Evolutionary conservation across 176 grass and related monocot species (phyloP), one percentile per base, ranked within the genome.

Genomic region (Zea luxurians): DNA sequence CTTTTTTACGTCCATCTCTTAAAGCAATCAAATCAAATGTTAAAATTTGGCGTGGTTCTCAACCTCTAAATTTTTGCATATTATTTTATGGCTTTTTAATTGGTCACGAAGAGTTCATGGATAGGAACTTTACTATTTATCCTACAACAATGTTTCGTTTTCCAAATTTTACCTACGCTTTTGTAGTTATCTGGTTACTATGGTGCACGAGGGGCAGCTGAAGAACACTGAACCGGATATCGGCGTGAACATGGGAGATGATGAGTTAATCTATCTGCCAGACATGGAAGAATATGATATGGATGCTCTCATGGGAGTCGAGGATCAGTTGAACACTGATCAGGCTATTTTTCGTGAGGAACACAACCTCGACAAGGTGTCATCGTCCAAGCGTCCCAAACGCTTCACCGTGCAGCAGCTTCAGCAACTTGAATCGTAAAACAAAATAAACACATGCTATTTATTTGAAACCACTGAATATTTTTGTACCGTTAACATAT

Each of bases 401-500:
- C 78, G 84, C 11, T 72, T 69, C 44, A 34, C 0, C 3, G 8
- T 1, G 0, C 6, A 69, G 0, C 77, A 86, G 8, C 12, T 75
- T 12, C 2, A 11, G 1, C 6, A 17, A 20, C 71, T 86, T 13
- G 54, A 86, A 75, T 7, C 0, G 84, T 86, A 81, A 69, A 8
- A 7, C 6, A 61, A 61, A 35, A 43, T 0, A 45, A 4, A 6
- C 8, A 13, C 64, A 67, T 0, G 16, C 6, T 16, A 44, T 44
- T 10, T 1, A 44, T 40, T 20, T 67, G 13, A 13, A 67, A 42
- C 43, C 20, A 66, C 20, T 7, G 5, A 2, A 12, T 12, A 10
- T 44, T 69, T 50, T 8, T 48, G 20, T 44, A 6, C 27, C 4
- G 44, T 17, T 37, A n/a, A 55, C n/a, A 55, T 55, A n/a, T 9